Base-by-base conservation (phyloP, 768 basidiomycete genomes). In the Porphyrellus cyaneotinctus region DNA sequence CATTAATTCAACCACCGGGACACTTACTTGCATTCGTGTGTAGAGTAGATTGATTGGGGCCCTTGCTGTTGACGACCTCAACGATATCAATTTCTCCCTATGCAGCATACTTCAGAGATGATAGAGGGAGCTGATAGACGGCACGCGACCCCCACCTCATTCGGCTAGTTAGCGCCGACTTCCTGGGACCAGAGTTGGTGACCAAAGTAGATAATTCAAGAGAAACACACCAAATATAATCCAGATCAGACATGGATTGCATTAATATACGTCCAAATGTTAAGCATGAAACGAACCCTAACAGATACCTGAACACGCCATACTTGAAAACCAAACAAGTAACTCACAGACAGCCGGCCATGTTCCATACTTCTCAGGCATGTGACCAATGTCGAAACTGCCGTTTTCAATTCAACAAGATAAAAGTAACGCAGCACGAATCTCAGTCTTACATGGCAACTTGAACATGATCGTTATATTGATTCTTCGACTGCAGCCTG, bases 291-390 rank as follows among this genome's bases (percentile, higher is more conserved):
- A n/a, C n/a, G n/a, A n/a, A n/a, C n/a, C n/a, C n/a, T n/a, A n/a
- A n/a, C n/a, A n/a, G n/a, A n/a, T n/a, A n/a, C n/a, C n/a, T n/a
- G n/a, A n/a, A n/a, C n/a, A 15, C 1, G n/a, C 18, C 8, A 5
- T 26, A 24, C 14, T 23, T 33, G 1, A 41, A 11, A n/a, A 32
- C 26, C 10, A 48, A 32, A 44, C 2, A 49, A 30, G 18, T 1
- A 11, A 66, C 69, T 52, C 23, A 72, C 72, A 73, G 41, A 69
- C 43, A 18, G 70, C 67, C 11, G 71, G 71, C 70, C 73, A 74
- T 5, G 68, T 72, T 23, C 71, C 73, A 58, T 73, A 75, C 2
- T 70, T 73, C 22, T 62, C 51, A 2, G 74, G 73, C 69, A 74
- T 73, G 35, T 71, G 69, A 3, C 42, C 56, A 23, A 74, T 67